Percentiles rank a stretch among this genome's conserved stretches.
Evolutionary conservation across 257 asterid genomes (phyloP).

Genomic region (Solanum commersonii): DNA sequence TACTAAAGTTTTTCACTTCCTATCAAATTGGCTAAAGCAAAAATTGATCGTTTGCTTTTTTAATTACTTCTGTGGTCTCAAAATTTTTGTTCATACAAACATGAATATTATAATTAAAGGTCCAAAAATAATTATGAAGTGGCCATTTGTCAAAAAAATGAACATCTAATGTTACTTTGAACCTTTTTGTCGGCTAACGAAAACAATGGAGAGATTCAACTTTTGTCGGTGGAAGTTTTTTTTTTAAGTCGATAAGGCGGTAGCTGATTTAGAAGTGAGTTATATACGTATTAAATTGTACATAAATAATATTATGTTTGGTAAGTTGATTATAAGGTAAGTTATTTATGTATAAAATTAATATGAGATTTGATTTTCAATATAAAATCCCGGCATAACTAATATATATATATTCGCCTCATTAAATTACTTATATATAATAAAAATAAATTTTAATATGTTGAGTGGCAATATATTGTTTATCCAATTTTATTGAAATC

Average conservation of each 20-base stretch:
- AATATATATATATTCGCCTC: too few relatives aligned
- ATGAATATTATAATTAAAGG: too few relatives aligned
- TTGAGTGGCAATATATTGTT: neutral
- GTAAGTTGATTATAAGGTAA: too few relatives aligned
- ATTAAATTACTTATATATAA: neutral
- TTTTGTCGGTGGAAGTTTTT: neutral
- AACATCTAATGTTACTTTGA: neutral
- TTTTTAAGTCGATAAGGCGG: too few relatives aligned
- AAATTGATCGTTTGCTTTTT: neutral
- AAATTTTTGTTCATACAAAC: neutral
- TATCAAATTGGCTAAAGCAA: neutral
- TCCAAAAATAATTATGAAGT: neutral
- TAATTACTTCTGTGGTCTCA: neutral
- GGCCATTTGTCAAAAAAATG: neutral
- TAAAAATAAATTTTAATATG: too few relatives aligned
- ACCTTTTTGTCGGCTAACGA: neutral
- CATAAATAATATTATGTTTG: neutral
- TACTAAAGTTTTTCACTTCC: neutral
- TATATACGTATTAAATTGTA: too few relatives aligned
- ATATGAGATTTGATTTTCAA: too few relatives aligned
- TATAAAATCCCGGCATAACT: too few relatives aligned
- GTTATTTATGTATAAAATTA: too few relatives aligned
- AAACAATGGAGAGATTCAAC: neutral
- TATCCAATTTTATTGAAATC: neutral
- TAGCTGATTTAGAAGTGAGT: fast-evolving